Evolutionary conservation across 176 grass and related monocot species (phyloP).

Genomic region (Phyllostachys edulis): DNA sequence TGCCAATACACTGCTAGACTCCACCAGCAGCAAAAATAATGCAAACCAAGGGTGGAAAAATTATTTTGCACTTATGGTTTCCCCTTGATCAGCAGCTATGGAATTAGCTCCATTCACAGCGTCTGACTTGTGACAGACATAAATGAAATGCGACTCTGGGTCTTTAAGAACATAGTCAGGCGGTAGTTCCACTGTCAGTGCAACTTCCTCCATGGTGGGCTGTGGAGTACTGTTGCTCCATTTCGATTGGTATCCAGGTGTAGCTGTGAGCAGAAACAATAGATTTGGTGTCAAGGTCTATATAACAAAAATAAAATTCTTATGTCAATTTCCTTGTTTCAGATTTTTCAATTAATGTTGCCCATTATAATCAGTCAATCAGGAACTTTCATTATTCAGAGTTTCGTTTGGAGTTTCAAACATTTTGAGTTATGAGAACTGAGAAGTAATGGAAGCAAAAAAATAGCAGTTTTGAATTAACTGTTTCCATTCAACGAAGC

Average conservation of each 20-base stretch:
- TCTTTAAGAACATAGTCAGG: slow-evolving; percentile 76
- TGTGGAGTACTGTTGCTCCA: slow-evolving; percentile 21
- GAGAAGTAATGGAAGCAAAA: neutral
- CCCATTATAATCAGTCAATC: neutral
- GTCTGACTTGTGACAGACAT: slow-evolving; percentile 61
- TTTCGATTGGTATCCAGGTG: slow-evolving; percentile 45
- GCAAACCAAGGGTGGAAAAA: neutral
- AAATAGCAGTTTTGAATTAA: neutral
- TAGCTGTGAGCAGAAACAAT: slow-evolving; percentile 47
- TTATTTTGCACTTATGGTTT: slow-evolving; percentile 18
- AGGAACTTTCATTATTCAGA: neutral
- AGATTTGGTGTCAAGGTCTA: slow-evolving; percentile 12
- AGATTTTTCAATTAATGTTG: neutral
- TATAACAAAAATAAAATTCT: neutral
- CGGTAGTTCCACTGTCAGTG: slow-evolving; percentile 59
- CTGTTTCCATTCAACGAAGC: neutral
- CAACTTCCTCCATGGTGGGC: slow-evolving; percentile 59
- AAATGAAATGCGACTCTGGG: slow-evolving; percentile 82
- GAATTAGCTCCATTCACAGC: slow-evolving; percentile 6
- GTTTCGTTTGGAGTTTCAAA: neutral
- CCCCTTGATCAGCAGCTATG: neutral
- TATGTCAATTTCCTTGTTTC: neutral
- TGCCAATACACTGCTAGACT: neutral
- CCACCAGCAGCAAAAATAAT: slow-evolving; percentile 8
- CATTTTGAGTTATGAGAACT: neutral